A percentile compares a stretch with the other conserved stretches of the same genome.
These are phyloP conservation scores for Tolypocladium tropicale DNA, from an alignment of 2,329 filamentous ascomycete species.

Conservation along the genomic window DNA sequence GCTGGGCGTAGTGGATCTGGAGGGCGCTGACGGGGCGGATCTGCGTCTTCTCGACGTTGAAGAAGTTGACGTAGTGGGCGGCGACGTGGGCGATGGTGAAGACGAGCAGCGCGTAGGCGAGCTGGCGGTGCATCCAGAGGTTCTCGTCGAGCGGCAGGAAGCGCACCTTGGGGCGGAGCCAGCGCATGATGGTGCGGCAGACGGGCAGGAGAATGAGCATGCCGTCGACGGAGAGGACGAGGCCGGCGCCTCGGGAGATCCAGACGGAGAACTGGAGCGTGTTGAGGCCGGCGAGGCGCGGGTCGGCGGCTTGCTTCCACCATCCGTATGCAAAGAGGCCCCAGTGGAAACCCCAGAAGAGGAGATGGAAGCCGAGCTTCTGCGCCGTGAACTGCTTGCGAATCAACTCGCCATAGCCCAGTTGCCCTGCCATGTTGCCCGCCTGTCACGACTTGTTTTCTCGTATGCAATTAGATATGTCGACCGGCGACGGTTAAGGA, in stretches of 20 bases:
- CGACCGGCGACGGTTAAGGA: constrained; percentile 43
- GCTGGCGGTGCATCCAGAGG: constrained; percentile 91
- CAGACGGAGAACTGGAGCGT: constrained; percentile 80
- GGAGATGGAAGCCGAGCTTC: constrained; percentile 68
- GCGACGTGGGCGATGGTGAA: constrained; percentile 70
- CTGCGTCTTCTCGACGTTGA: constrained; percentile 81
- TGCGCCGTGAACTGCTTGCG: constrained; percentile 56
- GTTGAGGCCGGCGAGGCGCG: constrained; percentile 67
- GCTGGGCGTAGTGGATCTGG: constrained; percentile 82
- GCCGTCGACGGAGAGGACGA: constrained; percentile 75
- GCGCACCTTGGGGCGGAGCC: constrained; percentile 73
- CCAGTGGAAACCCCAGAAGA: constrained; percentile 74
- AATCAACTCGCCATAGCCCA: constrained; percentile 33
- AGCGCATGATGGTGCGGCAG: constrained; percentile 81
- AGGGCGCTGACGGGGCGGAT: constrained; percentile 71
- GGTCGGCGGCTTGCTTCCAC: constrained; percentile 65
- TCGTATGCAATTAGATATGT: constrained; percentile 18
- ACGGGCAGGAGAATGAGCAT: constrained; percentile 88
- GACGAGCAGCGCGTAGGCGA: constrained; percentile 79
- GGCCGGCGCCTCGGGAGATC: constrained; percentile 87
- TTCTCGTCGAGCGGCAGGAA: constrained; percentile 94
- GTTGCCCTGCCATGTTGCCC: constrained; percentile 26
- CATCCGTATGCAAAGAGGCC: constrained; percentile 77
- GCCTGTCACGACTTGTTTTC: not conserved
- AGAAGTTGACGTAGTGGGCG: constrained; percentile 97